Percentiles rank a stretch among this genome's conserved stretches.
Conservation (phyloP, 75 land plant species). For the Ceratopteris richardii region DNA sequence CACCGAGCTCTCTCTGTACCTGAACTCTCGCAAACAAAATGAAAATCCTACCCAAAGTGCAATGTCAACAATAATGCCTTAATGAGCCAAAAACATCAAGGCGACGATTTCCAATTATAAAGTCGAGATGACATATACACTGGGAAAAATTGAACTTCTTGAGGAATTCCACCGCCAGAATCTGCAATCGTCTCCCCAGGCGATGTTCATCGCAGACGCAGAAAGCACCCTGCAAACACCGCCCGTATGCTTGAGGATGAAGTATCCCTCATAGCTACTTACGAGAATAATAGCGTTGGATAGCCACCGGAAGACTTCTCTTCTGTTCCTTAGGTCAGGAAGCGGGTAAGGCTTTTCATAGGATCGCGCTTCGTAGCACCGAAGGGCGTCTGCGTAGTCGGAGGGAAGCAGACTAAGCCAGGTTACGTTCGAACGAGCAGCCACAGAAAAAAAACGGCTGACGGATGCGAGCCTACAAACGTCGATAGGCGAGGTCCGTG, state of each 20-base stretch:
- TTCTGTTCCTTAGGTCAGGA: no score
- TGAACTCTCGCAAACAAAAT: no score
- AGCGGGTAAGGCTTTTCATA: no score
- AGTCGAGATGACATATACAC: slow-evolving; percentile 10
- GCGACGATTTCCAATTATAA: no score
- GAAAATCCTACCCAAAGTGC: no score
- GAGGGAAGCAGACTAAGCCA: slow-evolving; percentile 25
- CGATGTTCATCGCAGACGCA: slow-evolving; percentile 21
- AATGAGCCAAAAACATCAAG: no score
- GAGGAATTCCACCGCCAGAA: slow-evolving; percentile 27
- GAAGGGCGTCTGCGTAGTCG: slow-evolving; percentile 10
- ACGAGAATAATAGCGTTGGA: slow-evolving; percentile 4
- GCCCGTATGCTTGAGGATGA: slow-evolving; percentile 15
- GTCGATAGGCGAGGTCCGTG: slow-evolving; percentile 20
- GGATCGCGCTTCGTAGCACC: background rate
- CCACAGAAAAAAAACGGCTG: slow-evolving; percentile 17
- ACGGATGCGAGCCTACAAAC: slow-evolving; percentile 17
- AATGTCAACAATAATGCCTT: no score
- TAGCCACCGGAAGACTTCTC: background rate
- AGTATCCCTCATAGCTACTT: slow-evolving; percentile 14
- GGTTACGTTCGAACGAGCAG: slow-evolving; percentile 13
- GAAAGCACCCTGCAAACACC: slow-evolving; percentile 28
- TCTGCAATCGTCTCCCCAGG: slow-evolving; percentile 24
- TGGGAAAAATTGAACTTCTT: slow-evolving; percentile 23
- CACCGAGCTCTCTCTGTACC: no score